Evolutionary conservation across 441 rosid species (phyloP).

Genomic region (Adansonia rubrostipa): DNA sequence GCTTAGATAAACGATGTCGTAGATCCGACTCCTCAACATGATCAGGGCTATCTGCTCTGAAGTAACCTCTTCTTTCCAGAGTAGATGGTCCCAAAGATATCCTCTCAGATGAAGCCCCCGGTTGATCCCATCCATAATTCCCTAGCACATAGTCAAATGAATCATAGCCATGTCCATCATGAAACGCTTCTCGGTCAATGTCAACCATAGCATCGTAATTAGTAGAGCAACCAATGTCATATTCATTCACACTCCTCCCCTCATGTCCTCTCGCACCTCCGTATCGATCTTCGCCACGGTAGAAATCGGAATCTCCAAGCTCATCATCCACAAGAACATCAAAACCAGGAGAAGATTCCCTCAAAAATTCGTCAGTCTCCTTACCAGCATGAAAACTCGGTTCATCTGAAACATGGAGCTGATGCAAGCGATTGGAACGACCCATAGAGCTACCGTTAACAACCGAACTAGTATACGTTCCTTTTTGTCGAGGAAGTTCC

Average conservation of each 20-base stretch:
- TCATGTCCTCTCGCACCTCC: slow-evolving; percentile 58
- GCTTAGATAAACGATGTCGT: slow-evolving; percentile 72
- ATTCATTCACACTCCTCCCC: slow-evolving; percentile 62
- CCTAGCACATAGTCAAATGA: slow-evolving; percentile 57
- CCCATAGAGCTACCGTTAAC: slow-evolving; percentile 45
- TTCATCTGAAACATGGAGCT: slow-evolving; percentile 51
- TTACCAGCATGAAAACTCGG: slow-evolving; percentile 57
- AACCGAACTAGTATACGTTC: slow-evolving; percentile 34
- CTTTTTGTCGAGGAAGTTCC: slow-evolving; percentile 49
- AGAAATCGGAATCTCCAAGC: slow-evolving; percentile 64
- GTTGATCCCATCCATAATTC: slow-evolving; percentile 65
- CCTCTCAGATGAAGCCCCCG: slow-evolving; percentile 56
- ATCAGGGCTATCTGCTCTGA: slow-evolving; percentile 57
- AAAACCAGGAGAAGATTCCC: slow-evolving; percentile 96
- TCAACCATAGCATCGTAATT: slow-evolving; percentile 56
- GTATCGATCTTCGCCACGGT: slow-evolving; percentile 71
- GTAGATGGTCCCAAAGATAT: slow-evolving; percentile 40
- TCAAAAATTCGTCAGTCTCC: slow-evolving; percentile 69
- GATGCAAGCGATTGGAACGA: slow-evolving; percentile 52
- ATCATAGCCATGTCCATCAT: slow-evolving; percentile 51
- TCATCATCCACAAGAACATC: slow-evolving; percentile 95
- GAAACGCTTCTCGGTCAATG: slow-evolving; percentile 48
- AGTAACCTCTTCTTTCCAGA: slow-evolving; percentile 53
- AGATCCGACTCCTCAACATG: slow-evolving; percentile 59
- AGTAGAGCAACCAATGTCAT: slow-evolving; percentile 48